These are phyloP conservation scores for Lachancea sp. DNA, from an alignment of 805 yeast species.

Conservation along the genomic window DNA sequence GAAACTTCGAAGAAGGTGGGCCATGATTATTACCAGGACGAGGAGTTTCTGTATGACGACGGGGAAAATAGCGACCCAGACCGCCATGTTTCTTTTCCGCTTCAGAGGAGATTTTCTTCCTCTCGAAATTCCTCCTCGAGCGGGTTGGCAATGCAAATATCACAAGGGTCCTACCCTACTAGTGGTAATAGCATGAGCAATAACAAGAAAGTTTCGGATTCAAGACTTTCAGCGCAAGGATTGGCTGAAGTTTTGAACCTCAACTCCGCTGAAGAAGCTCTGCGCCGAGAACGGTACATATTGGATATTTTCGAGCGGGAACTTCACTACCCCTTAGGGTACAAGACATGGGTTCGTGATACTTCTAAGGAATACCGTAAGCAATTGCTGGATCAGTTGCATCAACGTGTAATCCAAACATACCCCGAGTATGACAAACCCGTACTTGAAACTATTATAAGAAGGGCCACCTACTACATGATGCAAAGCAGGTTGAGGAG, in stretches of 20 bases:
- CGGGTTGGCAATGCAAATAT: conserved; percentile 1
- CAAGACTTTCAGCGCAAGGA: conserved; percentile 52
- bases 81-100: neutral
- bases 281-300: conserved; percentile 47
- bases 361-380: conserved; percentile 52
- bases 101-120: conserved; percentile 11
- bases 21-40: conserved; percentile 5
- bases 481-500: conserved; percentile 74
- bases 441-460: conserved; percentile 62
- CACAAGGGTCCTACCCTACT: neutral
- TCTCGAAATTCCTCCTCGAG: conserved; percentile 7
- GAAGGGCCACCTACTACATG: conserved; percentile 73
- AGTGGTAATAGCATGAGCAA: neutral
- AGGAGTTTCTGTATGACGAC: conserved; percentile 11
- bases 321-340: conserved; percentile 67
- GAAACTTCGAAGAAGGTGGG: too few relatives aligned
- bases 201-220: conserved; percentile 36
- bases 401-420: conserved; percentile 39
- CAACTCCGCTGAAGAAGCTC: conserved; percentile 47
- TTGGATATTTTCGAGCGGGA: conserved; percentile 47
- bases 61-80: conserved; percentile 6
- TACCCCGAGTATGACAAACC: conserved; percentile 48
- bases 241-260: conserved; percentile 47
- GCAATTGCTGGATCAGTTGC: conserved; percentile 43
- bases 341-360: conserved; percentile 80